A percentile compares a stretch with the other conserved stretches of the same genome.
Evolutionary conservation across 2,329 filamentous ascomycete species (phyloP).

Genomic region (Zasmidium angulare): DNA sequence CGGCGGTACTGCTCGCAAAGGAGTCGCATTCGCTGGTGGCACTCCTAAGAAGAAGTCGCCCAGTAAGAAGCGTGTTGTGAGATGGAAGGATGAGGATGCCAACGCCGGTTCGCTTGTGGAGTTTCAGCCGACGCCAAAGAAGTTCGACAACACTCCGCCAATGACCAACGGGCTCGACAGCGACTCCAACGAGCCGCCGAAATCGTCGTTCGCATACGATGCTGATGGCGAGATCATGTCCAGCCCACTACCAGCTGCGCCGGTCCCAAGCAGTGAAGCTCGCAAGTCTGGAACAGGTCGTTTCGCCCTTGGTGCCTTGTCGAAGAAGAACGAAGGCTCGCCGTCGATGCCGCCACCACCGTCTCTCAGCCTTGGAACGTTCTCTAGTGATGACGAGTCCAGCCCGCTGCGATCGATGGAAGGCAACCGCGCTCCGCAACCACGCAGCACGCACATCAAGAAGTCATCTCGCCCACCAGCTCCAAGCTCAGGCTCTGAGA

Average conservation of each 20-base stretch:
- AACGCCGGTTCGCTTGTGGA: conserved; percentile 77
- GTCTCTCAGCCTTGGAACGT: conserved; percentile 58
- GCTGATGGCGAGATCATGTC: conserved; percentile 23
- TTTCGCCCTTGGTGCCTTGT: conserved; percentile 84
- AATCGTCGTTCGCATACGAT: conserved; percentile 52
- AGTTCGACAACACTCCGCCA: conserved; percentile 60
- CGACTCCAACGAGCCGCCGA: conserved; percentile 14
- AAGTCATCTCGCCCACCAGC: conserved; percentile 2
- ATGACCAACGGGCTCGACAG: conserved; percentile 5
- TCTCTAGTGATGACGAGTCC: conserved; percentile 58
- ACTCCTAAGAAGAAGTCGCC: conserved; percentile 72
- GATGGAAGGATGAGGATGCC: conserved; percentile 90
- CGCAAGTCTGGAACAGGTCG: conserved; percentile 54
- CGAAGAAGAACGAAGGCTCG: conserved; percentile 63
- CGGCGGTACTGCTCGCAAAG: conserved; percentile 61
- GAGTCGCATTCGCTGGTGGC: conserved; percentile 62
- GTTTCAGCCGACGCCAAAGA: conserved; percentile 86
- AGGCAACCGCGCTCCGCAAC: conserved; percentile 41
- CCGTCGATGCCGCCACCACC: conserved; percentile 50
- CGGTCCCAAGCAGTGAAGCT: conserved; percentile 59
- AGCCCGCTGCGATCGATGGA: conserved; percentile 49
- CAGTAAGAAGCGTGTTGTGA: conserved; percentile 65
- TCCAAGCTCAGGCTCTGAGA: conserved; percentile 6
- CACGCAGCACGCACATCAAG: conserved; percentile 22
- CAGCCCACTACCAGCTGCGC: conserved; percentile 56